Conservation (phyloP, 2,329 filamentous ascomycete species). For the Alternaria angustiovoidea region DNA sequence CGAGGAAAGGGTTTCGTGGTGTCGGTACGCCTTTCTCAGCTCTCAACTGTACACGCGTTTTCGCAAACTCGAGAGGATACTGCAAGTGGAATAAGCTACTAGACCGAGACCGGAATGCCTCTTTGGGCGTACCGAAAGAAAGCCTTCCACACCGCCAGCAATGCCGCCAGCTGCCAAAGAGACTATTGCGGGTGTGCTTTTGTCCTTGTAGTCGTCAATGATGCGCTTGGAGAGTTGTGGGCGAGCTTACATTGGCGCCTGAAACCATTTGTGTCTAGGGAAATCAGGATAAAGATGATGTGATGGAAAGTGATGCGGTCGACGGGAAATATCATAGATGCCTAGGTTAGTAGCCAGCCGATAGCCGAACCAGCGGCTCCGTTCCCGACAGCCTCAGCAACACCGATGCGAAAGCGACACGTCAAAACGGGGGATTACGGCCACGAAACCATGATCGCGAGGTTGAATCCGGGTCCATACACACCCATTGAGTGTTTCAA, state of each 20-base stretch:
- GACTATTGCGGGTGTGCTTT: slow-evolving; percentile 49
- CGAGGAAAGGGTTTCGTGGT: slow-evolving; percentile 65
- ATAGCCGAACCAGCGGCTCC: slow-evolving; percentile 8
- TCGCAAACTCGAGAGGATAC: slow-evolving; percentile 74
- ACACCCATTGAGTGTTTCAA: not conserved
- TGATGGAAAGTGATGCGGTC: slow-evolving; percentile 16
- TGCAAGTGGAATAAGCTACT: slow-evolving; percentile 22
- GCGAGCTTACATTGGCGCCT: slow-evolving; percentile 34
- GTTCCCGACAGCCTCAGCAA: slow-evolving; percentile 8
- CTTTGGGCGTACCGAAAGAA: slow-evolving; percentile 40
- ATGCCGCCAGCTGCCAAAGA: slow-evolving; percentile 50
- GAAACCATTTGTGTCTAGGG: slow-evolving; percentile 38
- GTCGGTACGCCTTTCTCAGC: slow-evolving; percentile 54
- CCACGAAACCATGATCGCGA: not conserved
- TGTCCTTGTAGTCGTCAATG: slow-evolving; percentile 34
- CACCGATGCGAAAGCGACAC: not conserved
- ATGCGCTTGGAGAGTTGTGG: not conserved
- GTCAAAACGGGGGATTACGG: not conserved
- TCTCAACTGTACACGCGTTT: slow-evolving; percentile 68
- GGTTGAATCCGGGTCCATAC: not conserved
- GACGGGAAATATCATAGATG: slow-evolving; percentile 16
- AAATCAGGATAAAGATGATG: slow-evolving; percentile 18
- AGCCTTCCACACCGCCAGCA: slow-evolving; percentile 51
- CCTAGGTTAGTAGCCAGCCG: slow-evolving; percentile 7
- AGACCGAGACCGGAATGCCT: slow-evolving; percentile 1